Base-by-base conservation (phyloP, 2,329 filamentous ascomycete species). In the Colletotrichum graminicola region DNA sequence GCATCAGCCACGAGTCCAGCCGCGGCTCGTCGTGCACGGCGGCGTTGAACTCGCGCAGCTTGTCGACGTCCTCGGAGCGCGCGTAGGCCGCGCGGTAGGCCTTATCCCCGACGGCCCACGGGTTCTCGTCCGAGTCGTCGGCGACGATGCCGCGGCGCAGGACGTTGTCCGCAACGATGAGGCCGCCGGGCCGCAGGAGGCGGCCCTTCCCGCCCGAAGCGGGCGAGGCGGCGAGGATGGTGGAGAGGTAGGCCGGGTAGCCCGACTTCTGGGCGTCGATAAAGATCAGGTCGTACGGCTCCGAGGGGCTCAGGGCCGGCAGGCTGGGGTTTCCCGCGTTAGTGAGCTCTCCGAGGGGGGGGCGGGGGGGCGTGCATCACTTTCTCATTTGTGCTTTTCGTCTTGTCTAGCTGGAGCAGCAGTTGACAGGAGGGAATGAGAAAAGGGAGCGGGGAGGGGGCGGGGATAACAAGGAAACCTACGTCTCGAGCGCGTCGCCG, bases 111-210 rank as follows among this genome's bases (percentile, higher is more conserved):
- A 63, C 66, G 39, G 71, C 67, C 62, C 66, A 74, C 29, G 65
- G 71, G 68, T 71, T 75, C 34, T 39, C 56, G 61, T 66, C 73
- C 61, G 71, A 66, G 72, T 73, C 69, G 66, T 82, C 81, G 5
- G 84, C 86, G 4, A 89, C 84, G 16, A 87, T 78, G 8, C 83
- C 87, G 8, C 80, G 78, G 3, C 84, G 84, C 34, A 90, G 80
- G 52, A 86, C 82, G 67, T 89, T 89, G 47, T 89, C 88, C 1
- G 85, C 86, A 18, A 89, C 78, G 71, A 89, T 85, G 67, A 89
- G 78, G 0, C 85, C 87, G 10, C 84, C 85, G 11, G 81, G 76
- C 1, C 83, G 81, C 49, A 89, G 80, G 34, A 89, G 80, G 8
- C 85, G 82, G 18, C 73, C 75, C 3, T 76, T 23, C 7, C 45